phyloP scores from a whole-genome alignment of 2,329 filamentous ascomycete genomes.

The Ascocoryne sarcoides region DNA sequence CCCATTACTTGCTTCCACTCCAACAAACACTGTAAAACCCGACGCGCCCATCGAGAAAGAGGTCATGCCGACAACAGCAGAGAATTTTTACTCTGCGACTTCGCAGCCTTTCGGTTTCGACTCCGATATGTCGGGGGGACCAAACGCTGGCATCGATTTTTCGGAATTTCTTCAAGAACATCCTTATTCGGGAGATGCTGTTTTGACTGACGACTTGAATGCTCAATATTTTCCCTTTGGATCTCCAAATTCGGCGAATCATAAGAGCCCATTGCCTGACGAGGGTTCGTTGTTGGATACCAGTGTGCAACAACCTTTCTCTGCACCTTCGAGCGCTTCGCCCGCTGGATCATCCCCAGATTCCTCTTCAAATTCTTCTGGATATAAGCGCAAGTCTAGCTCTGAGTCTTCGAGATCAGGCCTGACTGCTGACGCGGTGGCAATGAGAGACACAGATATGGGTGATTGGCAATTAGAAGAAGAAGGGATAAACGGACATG shows the following conservation, averaged over 20 bases:
- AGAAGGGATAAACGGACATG: constrained; percentile 30
- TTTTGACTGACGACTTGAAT: constrained; percentile 24
- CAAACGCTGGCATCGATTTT: constrained; percentile 29
- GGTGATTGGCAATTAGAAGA: constrained; percentile 36
- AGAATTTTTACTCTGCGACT: constrained; percentile 24
- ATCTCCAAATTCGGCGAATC: constrained; percentile 18
- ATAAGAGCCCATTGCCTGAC: constrained; percentile 20
- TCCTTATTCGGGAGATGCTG: constrained; percentile 22
- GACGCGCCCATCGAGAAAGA: not conserved
- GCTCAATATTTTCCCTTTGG: constrained; percentile 22
- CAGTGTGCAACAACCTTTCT: constrained; percentile 13
- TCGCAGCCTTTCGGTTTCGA: constrained; percentile 30
- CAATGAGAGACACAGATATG: constrained; percentile 34
- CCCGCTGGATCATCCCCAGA: constrained; percentile 36
- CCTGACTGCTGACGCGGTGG: constrained; percentile 35
- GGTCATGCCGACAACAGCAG: constrained; percentile 23
- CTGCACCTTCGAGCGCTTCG: constrained; percentile 26
- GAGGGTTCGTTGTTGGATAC: constrained; percentile 19
- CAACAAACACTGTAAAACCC: not conserved
- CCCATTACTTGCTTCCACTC: not conserved
- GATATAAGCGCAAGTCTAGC: constrained; percentile 40
- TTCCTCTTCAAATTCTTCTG: constrained; percentile 44
- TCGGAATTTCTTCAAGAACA: constrained; percentile 30
- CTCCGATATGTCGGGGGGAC: constrained; percentile 28
- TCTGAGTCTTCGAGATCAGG: constrained; percentile 38